Evolutionary conservation across 495 filamentous ascomycete genomes (phyloP).

Genomic region (Neurospora sp.): DNA sequence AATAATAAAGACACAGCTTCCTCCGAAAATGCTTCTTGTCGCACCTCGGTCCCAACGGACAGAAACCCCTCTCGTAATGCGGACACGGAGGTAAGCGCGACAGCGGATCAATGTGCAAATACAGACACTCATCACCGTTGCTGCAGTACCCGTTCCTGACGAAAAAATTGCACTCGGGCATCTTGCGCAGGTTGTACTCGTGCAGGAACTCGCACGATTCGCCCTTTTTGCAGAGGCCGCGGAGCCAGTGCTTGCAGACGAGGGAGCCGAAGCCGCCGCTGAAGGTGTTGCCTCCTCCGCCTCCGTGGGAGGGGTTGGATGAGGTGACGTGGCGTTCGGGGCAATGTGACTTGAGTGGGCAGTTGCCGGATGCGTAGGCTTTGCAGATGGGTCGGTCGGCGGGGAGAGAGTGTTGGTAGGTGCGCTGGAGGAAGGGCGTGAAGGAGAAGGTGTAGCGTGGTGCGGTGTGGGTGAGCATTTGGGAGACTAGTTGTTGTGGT

Average conservation of each 20-base stretch:
- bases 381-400: slow-evolving; percentile 71
- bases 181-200: slow-evolving; percentile 94
- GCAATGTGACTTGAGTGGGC: slow-evolving; percentile 64
- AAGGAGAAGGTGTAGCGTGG: slow-evolving; percentile 59
- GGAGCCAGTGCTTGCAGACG: slow-evolving; percentile 98
- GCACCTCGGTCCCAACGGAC: slow-evolving; percentile 76
- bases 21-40: slow-evolving; percentile 75
- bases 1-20: slow-evolving; percentile 70
- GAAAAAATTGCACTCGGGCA: slow-evolving; percentile 94
- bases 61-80: slow-evolving; percentile 93
- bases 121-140: slow-evolving; percentile 94
- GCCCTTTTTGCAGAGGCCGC: slow-evolving; percentile 95
- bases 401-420: slow-evolving; percentile 65
- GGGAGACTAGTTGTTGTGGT: slow-evolving; percentile 25
- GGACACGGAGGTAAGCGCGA: slow-evolving; percentile 75
- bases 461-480: slow-evolving; percentile 43
- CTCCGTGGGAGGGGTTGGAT: too few relatives aligned
- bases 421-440: slow-evolving; percentile 59
- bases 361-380: slow-evolving; percentile 60
- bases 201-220: slow-evolving; percentile 92
- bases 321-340: slow-evolving; percentile 43
- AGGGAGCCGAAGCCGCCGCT: slow-evolving; percentile 48
- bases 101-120: slow-evolving; percentile 83
- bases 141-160: slow-evolving; percentile 83
- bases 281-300: not conserved